Conservation (phyloP, 1,139 yeast species). For the Torulaspora globosa region DNA sequence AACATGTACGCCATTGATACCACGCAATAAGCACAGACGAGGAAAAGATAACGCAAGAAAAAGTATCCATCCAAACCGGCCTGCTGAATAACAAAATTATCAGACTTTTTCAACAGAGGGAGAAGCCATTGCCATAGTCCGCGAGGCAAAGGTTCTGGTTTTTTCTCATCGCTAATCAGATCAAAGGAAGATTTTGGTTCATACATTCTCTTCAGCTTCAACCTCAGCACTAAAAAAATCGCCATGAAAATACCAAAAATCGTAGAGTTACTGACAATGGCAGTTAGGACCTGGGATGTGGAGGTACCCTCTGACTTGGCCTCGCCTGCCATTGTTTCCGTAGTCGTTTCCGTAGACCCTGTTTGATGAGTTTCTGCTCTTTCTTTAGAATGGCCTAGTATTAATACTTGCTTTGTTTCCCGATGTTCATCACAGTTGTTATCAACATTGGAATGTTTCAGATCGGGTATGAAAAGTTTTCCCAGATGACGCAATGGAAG, state of each 20-base stretch:
- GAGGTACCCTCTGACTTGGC: conserved; percentile 42
- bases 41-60: conserved; percentile 53
- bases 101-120: conserved; percentile 55
- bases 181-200: conserved; percentile 61
- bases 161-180: conserved; percentile 55
- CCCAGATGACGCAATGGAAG: neutral
- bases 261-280: conserved; percentile 53
- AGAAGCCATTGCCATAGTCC: conserved; percentile 64
- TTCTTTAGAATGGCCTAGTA: neutral
- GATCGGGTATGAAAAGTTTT: neutral
- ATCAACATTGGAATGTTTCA: neutral
- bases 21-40: conserved; percentile 43
- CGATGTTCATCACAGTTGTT: neutral
- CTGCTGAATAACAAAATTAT: conserved; percentile 62
- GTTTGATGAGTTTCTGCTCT: neutral
- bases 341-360: neutral
- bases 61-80: conserved; percentile 75
- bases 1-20: conserved; percentile 46
- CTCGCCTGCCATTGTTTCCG: conserved; percentile 12
- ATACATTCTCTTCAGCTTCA: conserved; percentile 58
- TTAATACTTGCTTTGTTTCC: too few species aligned
- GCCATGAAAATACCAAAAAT: conserved; percentile 52
- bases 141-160: conserved; percentile 57
- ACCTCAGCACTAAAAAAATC: conserved; percentile 51
- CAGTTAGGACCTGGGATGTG: conserved; percentile 60